Base-by-base conservation (phyloP, 225 moss, liverwort and hornwort genomes). In the Straminergon stramineum region DNA sequence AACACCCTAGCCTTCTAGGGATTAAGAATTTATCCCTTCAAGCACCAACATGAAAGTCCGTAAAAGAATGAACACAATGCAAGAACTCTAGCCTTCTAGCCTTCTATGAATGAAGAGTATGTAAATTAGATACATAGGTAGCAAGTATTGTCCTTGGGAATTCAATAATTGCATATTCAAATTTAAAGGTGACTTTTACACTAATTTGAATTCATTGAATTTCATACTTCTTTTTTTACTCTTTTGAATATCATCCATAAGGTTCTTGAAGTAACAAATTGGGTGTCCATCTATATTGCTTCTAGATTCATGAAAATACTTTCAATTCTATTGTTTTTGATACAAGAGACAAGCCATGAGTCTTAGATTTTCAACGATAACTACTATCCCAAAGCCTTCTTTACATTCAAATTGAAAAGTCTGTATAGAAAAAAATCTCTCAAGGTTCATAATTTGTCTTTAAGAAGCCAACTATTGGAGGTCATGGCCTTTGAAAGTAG, bases 1-100 rank as follows among this genome's bases (percentile, higher is more conserved):
- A 8, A 16, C 2, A 16, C 5, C 5, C 9, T 0, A 16, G 0
- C 10, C 27, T 5, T 43, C 28, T 43, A 28, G 6, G 0, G 3
- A 1, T 5, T 28, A 45, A 43, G 16, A 43, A 2, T 27, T 34
- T 52, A 8, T 52, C 2, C 18, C 6, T 75, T 31, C 11, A 31
- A 31, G 31, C 19, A 19, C 51, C 0, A 12, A 51, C 1, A 2
- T 51, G 7, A 51, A 31, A 12, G 19, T 20, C 20, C 2, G 4
- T 11, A 75, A 51, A 26, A 5, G 7, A 48, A 30, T 32, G 13
- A 20, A 31, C 30, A 30, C 11, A 31, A 31, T 11, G 3, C 7
- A 66, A 70, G 13, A 69, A 39, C 14, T 39, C 1, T 70, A 70
- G 24, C 8, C 24, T 70, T 14, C 0, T 39, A 70, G 14, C 15